These are phyloP conservation scores for Kondoa malvinella DNA, from an alignment of 768 basidiomycete species.

Conservation along the genomic window DNA sequence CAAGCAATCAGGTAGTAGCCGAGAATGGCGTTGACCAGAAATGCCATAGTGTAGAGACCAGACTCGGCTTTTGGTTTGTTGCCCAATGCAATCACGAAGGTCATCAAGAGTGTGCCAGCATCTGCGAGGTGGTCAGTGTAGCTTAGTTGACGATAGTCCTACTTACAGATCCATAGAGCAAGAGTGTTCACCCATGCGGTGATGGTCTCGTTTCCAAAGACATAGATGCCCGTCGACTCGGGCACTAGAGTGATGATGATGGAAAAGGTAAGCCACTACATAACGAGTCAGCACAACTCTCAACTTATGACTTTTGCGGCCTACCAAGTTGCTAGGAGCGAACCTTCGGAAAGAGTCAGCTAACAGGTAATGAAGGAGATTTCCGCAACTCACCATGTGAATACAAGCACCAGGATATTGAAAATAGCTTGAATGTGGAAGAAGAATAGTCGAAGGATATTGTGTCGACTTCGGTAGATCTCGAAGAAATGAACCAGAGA, in stretches of 20 bases:
- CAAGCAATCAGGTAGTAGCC: conserved; percentile 58
- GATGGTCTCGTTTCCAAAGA: conserved; percentile 63
- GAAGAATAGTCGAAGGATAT: conserved; percentile 44
- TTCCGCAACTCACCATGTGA: background rate
- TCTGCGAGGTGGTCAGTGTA: background rate
- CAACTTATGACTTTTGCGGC: background rate
- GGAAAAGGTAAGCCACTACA: conserved; percentile 70
- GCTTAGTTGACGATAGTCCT: background rate
- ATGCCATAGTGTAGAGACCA: conserved; percentile 41
- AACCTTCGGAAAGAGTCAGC: background rate
- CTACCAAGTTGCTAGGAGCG: background rate
- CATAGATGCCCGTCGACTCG: conserved; percentile 33
- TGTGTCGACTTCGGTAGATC: conserved; percentile 49
- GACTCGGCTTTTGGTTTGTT: conserved; percentile 81
- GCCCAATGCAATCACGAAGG: conserved; percentile 60
- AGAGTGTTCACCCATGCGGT: conserved; percentile 39
- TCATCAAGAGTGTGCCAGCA: conserved; percentile 43
- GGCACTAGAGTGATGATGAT: conserved; percentile 83
- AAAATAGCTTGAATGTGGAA: conserved; percentile 22
- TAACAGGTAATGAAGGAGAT: background rate
- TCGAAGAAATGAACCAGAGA: conserved; percentile 56
- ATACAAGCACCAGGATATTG: conserved; percentile 13
- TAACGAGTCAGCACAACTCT: conserved; percentile 21
- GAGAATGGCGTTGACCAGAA: conserved; percentile 63
- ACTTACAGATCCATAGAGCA: conserved; percentile 22